Conservation (phyloP, 2,329 filamentous ascomycete species). For the Raffaelea albimanens region DNA sequence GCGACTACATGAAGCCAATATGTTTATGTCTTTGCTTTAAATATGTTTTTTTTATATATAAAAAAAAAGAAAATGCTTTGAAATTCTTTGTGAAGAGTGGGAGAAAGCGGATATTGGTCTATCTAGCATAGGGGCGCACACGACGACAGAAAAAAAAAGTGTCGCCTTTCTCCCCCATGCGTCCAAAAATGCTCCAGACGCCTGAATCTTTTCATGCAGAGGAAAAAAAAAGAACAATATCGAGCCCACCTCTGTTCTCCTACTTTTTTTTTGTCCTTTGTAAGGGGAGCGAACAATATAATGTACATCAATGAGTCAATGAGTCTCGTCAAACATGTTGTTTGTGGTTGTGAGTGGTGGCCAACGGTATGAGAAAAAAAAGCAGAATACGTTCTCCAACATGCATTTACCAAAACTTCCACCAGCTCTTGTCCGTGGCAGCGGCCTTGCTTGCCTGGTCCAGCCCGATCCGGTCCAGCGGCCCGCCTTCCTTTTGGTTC, state of each 20-base stretch:
- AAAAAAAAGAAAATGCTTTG: neutral
- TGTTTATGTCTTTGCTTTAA: neutral
- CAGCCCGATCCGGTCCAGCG: slow-evolving; percentile 38
- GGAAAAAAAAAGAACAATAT: neutral
- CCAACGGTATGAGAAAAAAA: too few species aligned
- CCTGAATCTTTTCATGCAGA: slow-evolving; percentile 1
- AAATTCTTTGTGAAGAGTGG: neutral
- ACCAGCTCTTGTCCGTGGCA: slow-evolving; percentile 30
- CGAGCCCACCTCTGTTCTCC: neutral
- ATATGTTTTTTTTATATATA: neutral
- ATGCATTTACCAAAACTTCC: slow-evolving; percentile 4
- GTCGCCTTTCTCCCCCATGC: too few species aligned
- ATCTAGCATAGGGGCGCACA: neutral
- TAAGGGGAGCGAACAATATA: neutral
- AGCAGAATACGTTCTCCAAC: neutral
- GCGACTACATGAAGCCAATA: too few species aligned
- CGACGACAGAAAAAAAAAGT: too few species aligned
- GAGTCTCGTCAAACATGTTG: too few species aligned
- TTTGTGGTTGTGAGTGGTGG: too few species aligned
- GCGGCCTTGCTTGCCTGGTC: slow-evolving; percentile 16
- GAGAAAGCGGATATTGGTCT: slow-evolving; percentile 3
- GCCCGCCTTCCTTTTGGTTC: slow-evolving; percentile 40
- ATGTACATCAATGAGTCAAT: neutral
- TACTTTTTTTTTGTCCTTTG: neutral
- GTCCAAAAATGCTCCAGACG: slow-evolving; percentile 2